These are phyloP conservation scores for Trichoderma brevicompactum DNA, from an alignment of 2,329 filamentous ascomycete genomes.

Conservation along the genomic window DNA sequence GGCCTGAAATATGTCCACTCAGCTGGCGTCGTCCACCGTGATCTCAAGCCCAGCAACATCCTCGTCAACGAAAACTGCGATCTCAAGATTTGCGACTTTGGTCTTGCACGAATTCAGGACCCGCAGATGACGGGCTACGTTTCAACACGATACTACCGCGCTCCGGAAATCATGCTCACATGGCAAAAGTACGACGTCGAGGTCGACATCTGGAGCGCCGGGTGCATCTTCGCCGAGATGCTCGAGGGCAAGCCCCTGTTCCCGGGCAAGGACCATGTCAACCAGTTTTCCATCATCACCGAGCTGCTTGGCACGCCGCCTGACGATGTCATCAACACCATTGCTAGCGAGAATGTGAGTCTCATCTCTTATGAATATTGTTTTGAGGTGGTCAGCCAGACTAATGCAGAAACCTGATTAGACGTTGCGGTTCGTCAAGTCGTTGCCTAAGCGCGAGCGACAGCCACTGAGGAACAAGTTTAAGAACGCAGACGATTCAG, in stretches of 20 bases:
- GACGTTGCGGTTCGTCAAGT: conserved; percentile 97
- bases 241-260: conserved; percentile 97
- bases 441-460: conserved; percentile 89
- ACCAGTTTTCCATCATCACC: conserved; percentile 99
- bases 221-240: conserved; percentile 99
- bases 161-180: conserved; percentile 99
- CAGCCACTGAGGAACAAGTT: conserved; percentile 88
- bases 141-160: conserved; percentile 97
- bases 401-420: conserved; percentile 42
- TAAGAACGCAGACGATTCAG: conserved; percentile 86
- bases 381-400: background rate
- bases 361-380: background rate
- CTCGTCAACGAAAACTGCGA: conserved; percentile 99
- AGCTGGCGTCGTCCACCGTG: conserved; percentile 94
- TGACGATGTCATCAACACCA: conserved; percentile 97
- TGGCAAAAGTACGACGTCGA: conserved; percentile 99
- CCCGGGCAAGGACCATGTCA: conserved; percentile 98
- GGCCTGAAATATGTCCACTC: conserved; percentile 99
- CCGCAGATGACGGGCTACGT: conserved; percentile 99
- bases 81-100: conserved; percentile 99
- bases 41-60: conserved; percentile 98
- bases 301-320: conserved; percentile 95
- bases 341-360: conserved; percentile 94
- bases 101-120: conserved; percentile 94
- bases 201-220: conserved; percentile 98